phyloP scores from a whole-genome alignment of 768 basidiomycete species.

The Leccinum boreale region DNA sequence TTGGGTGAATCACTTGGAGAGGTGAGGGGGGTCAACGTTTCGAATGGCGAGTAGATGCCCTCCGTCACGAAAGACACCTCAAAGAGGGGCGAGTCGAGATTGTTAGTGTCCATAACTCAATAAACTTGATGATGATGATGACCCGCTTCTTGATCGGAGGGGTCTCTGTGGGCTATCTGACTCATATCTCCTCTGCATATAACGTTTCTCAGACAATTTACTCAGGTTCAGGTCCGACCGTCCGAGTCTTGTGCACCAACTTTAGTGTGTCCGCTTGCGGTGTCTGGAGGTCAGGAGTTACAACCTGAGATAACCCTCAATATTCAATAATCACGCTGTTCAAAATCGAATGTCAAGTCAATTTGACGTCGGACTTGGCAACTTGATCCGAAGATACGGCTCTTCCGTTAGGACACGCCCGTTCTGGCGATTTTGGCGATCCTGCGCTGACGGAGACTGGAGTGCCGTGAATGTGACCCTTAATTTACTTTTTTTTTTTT shows the following conservation, averaged over 20 bases:
- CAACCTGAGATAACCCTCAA: too few species aligned
- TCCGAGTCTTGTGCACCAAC: neutral
- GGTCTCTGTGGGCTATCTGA: neutral
- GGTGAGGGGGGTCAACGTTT: constrained; percentile 10
- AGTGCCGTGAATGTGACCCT: too few species aligned
- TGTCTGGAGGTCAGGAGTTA: neutral
- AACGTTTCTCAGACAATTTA: neutral
- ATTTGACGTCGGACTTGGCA: neutral
- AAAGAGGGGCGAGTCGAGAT: constrained; percentile 1
- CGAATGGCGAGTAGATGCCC: constrained; percentile 6
- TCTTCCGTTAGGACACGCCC: too few species aligned
- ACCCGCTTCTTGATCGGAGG: neutral
- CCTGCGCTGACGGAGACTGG: too few species aligned
- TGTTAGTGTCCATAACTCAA: constrained; percentile 3
- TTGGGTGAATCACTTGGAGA: constrained; percentile 3
- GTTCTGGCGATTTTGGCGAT: too few species aligned
- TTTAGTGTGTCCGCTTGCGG: neutral
- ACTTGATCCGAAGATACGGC: neutral
- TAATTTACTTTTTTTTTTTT: neutral
- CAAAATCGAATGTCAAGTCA: neutral
- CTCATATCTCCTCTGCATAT: neutral
- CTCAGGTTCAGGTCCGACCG: neutral
- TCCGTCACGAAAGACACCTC: constrained; percentile 1
- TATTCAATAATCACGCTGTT: neutral
- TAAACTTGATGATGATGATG: neutral